Conservation (phyloP, 805 yeast species). For the Yarrowia yakushimensis region DNA sequence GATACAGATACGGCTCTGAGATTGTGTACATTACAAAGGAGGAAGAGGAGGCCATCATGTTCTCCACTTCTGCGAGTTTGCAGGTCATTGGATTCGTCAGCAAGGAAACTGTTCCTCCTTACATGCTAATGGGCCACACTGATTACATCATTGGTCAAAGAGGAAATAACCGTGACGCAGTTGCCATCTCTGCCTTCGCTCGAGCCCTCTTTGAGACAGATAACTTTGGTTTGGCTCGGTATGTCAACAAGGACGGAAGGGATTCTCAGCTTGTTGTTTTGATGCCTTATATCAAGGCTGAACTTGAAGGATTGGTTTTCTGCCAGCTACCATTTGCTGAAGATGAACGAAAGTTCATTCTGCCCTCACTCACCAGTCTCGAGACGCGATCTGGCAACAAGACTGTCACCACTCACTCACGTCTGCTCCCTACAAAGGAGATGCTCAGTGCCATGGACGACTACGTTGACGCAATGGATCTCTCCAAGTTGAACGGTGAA, state of each 20-base stretch:
- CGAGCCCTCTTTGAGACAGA: constrained; percentile 50
- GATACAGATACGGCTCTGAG: constrained; percentile 64
- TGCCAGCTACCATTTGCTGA: constrained; percentile 67
- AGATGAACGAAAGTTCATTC: constrained; percentile 52
- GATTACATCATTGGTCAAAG: constrained; percentile 48
- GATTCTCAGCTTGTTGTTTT: constrained; percentile 47
- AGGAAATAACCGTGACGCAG: constrained; percentile 41
- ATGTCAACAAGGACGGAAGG: constrained; percentile 45
- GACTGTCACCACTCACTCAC: constrained; percentile 33
- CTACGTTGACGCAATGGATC: constrained; percentile 46
- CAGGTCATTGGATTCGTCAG: constrained; percentile 63
- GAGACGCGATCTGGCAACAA: constrained; percentile 38
- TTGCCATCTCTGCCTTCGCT: constrained; percentile 48
- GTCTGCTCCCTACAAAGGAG: constrained; percentile 40
- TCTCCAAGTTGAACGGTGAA: constrained; percentile 32
- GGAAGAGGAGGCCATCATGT: constrained; percentile 41
- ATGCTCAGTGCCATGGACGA: constrained; percentile 45
- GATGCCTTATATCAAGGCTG: constrained; percentile 45
- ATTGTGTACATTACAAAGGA: constrained; percentile 52
- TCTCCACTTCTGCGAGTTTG: constrained; percentile 49
- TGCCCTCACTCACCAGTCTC: constrained; percentile 50
- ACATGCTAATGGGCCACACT: constrained; percentile 53
- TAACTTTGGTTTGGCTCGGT: constrained; percentile 56
- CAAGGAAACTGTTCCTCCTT: constrained; percentile 49
- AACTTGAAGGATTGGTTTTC: constrained; percentile 42